These are phyloP conservation scores for Barnettozyma salicaria DNA, from an alignment of 805 yeast species.

Conservation along the genomic window DNA sequence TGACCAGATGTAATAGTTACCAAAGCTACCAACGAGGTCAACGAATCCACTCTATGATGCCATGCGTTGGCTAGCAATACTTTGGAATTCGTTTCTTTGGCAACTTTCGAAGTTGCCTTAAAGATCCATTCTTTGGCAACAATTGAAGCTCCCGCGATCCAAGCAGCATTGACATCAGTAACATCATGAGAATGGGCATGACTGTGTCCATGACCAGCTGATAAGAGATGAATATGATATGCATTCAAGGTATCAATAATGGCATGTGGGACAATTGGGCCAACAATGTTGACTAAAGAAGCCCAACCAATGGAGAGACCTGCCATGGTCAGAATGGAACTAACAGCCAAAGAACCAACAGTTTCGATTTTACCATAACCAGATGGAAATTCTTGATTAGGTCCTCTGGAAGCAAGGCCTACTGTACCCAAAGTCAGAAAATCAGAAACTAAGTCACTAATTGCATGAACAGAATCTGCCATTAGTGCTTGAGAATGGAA, in stretches of 20 bases:
- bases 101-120: slow-evolving; percentile 76
- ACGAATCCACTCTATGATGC: slow-evolving; percentile 95
- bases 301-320: slow-evolving; percentile 90
- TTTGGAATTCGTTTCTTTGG: slow-evolving; percentile 70
- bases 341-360: slow-evolving; percentile 83
- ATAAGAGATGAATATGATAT: slow-evolving; percentile 41
- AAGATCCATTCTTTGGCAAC: slow-evolving; percentile 83
- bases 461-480: slow-evolving; percentile 93
- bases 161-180: slow-evolving; percentile 85
- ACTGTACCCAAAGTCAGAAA: slow-evolving; percentile 86
- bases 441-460: slow-evolving; percentile 86
- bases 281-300: slow-evolving; percentile 61
- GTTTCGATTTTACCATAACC: slow-evolving; percentile 95
- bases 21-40: slow-evolving; percentile 88
- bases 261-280: slow-evolving; percentile 59
- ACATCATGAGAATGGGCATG: slow-evolving; percentile 33
- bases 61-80: slow-evolving; percentile 96
- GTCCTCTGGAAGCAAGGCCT: slow-evolving; percentile 57
- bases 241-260: slow-evolving; percentile 48
- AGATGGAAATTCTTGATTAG: slow-evolving; percentile 60
- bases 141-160: slow-evolving; percentile 90
- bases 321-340: slow-evolving; percentile 75
- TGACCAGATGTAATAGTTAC: slow-evolving; percentile 84
- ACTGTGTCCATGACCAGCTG: slow-evolving; percentile 32
- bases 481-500: slow-evolving; percentile 92